Evolutionary conservation across 768 basidiomycete species (phyloP), one percentile per base, ranked within the genome.

Genomic region (Naganishia kalamii): DNA sequence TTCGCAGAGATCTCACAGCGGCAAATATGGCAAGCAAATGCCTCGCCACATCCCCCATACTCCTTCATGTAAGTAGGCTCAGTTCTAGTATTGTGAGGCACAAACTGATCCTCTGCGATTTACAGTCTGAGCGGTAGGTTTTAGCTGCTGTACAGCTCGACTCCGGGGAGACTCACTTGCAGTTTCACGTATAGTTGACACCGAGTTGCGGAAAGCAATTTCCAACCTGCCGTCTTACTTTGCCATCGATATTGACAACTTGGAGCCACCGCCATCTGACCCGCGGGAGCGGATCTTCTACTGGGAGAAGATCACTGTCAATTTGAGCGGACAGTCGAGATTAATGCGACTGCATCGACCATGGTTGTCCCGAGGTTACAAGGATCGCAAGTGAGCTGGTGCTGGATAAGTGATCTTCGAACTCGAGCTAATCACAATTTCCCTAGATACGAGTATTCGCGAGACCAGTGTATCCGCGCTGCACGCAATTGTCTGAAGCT

Each of bases 21-120:
- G 29, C 75, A 77, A 57, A 79, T 79, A 62, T 74, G 71, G 72
- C 72, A 75, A 52, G 75, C 75, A n/a, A 79, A 78, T 48, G 71
- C 71, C 13, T 70, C 71, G 35, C 69, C 65, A 48, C 75, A 77
- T 63, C 71, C 75, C 19, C 75, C 77, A 0, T 78, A 78, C 57
- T 74, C 75, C 3, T 78, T 76, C 70, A 74, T 78, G 71, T 76
- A 48, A 65, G 72, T 68, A 21, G 21, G 17, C 32, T 10, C 11
- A 46, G 19, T 5, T 23, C 52, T 23, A 17, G 25, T 27, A 17
- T 32, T 15, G 15, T 60, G 11, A 33, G 17, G 8, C 10, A 27
- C 13, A 63, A 40, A 21, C 46, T 60, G 29, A 30, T 13, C 35
- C 59, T 23, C 27, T 50, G 30, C 40, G 13, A 47, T 29, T n/a